Percentiles rank a stretch among this genome's conserved stretches.
phyloP scores from a whole-genome alignment of 805 yeast genomes.

The Hyphopichia homilentoma region DNA sequence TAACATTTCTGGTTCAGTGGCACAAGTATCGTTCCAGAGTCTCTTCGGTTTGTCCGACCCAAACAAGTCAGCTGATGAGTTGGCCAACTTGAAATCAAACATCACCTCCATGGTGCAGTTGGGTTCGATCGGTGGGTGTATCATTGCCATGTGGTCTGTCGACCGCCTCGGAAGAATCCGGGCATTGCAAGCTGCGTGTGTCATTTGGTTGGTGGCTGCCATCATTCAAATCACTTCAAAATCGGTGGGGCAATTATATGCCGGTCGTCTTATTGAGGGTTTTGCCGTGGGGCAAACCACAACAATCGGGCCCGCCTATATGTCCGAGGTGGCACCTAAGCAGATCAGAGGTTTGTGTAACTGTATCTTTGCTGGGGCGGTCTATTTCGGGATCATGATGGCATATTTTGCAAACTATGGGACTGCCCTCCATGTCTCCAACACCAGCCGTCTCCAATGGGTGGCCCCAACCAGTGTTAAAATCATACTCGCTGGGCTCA shows the following conservation, averaged over 20 bases:
- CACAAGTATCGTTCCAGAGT: conserved; percentile 38
- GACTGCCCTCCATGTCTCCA: conserved; percentile 12
- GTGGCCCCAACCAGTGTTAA: conserved; percentile 45
- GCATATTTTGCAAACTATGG: conserved; percentile 41
- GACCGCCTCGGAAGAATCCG: conserved; percentile 49
- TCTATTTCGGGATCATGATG: conserved; percentile 49
- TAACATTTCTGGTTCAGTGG: conserved; percentile 40
- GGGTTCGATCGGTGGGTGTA: conserved; percentile 51
- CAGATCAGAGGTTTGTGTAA: conserved; percentile 47
- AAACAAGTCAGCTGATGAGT: conserved; percentile 22
- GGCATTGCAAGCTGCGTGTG: conserved; percentile 40
- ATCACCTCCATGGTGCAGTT: conserved; percentile 56
- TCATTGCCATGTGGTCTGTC: conserved; percentile 39
- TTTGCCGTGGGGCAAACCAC: conserved; percentile 50
- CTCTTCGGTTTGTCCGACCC: conserved; percentile 41
- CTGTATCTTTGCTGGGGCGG: conserved; percentile 52
- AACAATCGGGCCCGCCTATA: conserved; percentile 50
- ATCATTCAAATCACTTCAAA: conserved; percentile 44
- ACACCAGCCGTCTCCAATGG: conserved; percentile 39
- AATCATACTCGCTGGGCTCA: conserved; percentile 43
- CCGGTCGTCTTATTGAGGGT: conserved; percentile 53
- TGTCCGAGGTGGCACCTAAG: conserved; percentile 51
- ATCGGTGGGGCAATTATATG: conserved; percentile 45
- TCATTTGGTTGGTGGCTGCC: conserved; percentile 43
- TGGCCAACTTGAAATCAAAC: conserved; percentile 46